Evolutionary conservation across 1,284 basidiomycete species (phyloP).

Genomic region (Macrocystidia cucumis): DNA sequence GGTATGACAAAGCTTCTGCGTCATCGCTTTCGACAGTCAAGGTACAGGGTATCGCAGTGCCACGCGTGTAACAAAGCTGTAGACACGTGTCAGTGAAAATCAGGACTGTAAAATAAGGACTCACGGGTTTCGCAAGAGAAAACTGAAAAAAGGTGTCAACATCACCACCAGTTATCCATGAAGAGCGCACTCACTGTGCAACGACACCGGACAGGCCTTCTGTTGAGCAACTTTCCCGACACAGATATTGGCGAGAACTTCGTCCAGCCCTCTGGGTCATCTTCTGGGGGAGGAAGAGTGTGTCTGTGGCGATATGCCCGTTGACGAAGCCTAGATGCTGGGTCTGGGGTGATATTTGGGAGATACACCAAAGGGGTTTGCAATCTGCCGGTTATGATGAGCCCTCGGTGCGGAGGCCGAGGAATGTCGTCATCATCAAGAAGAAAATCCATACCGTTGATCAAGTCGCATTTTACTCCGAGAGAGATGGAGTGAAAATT

Average conservation of each 20-base stretch:
- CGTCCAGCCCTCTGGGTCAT: conserved; percentile 30
- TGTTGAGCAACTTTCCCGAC: conserved; percentile 23
- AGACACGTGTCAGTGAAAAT: neutral
- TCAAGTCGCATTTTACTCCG: conserved; percentile 26
- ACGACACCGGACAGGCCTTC: conserved; percentile 19
- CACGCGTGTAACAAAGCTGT: conserved; percentile 31
- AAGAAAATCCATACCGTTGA: conserved; percentile 19
- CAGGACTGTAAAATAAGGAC: conserved; percentile 7
- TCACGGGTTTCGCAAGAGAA: conserved; percentile 27
- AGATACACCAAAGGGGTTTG: conserved; percentile 20
- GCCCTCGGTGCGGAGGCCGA: no score
- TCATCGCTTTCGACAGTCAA: conserved; percentile 22
- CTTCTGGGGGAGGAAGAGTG: conserved; percentile 21
- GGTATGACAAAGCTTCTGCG: conserved; percentile 13
- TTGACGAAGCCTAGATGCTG: conserved; percentile 25
- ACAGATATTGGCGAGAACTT: conserved; percentile 18
- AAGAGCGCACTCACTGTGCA: conserved; percentile 21
- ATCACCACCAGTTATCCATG: neutral
- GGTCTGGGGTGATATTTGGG: conserved; percentile 23
- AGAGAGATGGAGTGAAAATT: conserved; percentile 23
- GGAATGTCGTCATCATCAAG: neutral
- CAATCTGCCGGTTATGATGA: conserved; percentile 1
- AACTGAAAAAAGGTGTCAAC: conserved; percentile 15
- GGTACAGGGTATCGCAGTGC: conserved; percentile 29
- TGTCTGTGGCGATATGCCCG: conserved; percentile 10